Conservation (phyloP, 2,329 filamentous ascomycete species). For the Onygenales sp. region DNA sequence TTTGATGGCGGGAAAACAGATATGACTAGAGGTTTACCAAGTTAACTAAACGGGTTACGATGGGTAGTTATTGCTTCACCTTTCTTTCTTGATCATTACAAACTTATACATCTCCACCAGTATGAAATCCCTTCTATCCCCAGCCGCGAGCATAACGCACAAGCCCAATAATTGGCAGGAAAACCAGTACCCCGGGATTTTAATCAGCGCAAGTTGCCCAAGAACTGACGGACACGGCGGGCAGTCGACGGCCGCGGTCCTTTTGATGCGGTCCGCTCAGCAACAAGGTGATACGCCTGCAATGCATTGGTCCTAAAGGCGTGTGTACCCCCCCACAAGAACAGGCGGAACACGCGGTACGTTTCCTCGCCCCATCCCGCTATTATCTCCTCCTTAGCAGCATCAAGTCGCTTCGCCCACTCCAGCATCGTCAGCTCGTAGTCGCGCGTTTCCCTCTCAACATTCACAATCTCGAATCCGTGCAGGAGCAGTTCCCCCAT, state of each 20-base stretch:
- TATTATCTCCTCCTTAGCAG: neutral
- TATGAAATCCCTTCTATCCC: too few relatives aligned
- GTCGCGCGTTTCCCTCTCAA: neutral
- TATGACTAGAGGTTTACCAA: too few relatives aligned
- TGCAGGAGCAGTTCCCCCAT: neutral
- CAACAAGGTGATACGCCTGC: conserved; percentile 1
- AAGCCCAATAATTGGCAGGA: too few relatives aligned
- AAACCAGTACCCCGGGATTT: too few relatives aligned
- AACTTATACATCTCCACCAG: too few relatives aligned
- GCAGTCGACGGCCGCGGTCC: neutral
- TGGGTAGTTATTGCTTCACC: too few relatives aligned
- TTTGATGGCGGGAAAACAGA: too few relatives aligned
- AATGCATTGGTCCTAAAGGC: conserved; percentile 1
- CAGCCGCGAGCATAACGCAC: too few relatives aligned
- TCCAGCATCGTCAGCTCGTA: conserved; percentile 2
- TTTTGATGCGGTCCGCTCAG: neutral
- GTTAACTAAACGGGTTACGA: too few relatives aligned
- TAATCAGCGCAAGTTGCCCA: too few relatives aligned
- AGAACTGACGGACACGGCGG: too few relatives aligned
- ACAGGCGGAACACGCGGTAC: neutral
- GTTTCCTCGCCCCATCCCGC: neutral
- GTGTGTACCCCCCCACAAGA: neutral
- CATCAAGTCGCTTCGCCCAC: conserved; percentile 1
- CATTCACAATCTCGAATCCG: neutral
- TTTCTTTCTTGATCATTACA: too few relatives aligned